Evolutionary conservation across 2,329 filamentous ascomycete genomes (phyloP).

Genomic region (Blastomyces gilchristii): DNA sequence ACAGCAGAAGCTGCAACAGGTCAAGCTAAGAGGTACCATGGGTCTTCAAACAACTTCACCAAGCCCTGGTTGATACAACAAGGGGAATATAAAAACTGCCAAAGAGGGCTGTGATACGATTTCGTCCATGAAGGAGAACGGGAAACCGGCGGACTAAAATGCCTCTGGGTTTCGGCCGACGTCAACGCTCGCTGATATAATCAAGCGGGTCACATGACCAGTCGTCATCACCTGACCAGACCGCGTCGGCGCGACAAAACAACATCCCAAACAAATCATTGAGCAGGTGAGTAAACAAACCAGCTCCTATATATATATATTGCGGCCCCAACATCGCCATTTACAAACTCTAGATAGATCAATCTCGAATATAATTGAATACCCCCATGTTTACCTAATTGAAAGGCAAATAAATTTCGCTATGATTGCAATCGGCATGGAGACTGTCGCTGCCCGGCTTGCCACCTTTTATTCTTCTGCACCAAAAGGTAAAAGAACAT

Average conservation of each 20-base stretch:
- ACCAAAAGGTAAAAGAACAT: slow-evolving; percentile 60
- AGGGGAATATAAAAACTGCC: background rate
- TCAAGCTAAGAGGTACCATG: slow-evolving; percentile 11
- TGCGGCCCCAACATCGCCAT: background rate
- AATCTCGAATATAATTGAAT: background rate
- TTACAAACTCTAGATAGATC: background rate
- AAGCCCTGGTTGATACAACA: background rate
- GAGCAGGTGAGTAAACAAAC: slow-evolving; percentile 2
- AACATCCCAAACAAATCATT: background rate
- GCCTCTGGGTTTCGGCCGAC: background rate
- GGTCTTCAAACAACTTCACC: background rate
- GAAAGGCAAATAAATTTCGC: background rate
- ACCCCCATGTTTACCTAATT: background rate
- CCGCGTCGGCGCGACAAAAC: slow-evolving; percentile 4
- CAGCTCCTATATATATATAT: no score
- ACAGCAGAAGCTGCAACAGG: slow-evolving; percentile 15
- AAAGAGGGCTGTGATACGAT: background rate
- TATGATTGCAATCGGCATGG: slow-evolving; percentile 31
- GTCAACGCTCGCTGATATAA: background rate
- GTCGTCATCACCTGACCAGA: background rate
- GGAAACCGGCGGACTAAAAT: background rate
- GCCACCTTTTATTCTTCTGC: slow-evolving; percentile 63
- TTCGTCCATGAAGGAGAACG: background rate
- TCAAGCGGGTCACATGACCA: background rate
- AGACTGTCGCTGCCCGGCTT: slow-evolving; percentile 64